These are phyloP conservation scores for Yamadazyma sp. DNA, from an alignment of 805 yeast species.

Conservation along the genomic window DNA sequence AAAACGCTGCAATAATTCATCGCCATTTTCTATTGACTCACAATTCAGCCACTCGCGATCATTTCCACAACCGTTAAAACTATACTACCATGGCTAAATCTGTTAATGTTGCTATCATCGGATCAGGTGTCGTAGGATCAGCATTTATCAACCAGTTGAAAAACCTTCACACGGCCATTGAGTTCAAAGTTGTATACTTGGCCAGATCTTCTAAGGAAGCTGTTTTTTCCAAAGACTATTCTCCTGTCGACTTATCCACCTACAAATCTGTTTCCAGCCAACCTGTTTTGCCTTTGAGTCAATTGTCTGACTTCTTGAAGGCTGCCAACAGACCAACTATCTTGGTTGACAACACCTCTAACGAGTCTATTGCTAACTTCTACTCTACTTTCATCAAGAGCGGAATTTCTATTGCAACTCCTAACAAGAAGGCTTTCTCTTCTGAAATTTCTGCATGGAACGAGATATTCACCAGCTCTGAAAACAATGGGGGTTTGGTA, in stretches of 20 bases:
- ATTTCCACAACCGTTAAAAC: too few relatives aligned
- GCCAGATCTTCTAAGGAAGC: slow-evolving; percentile 72
- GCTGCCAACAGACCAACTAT: slow-evolving; percentile 74
- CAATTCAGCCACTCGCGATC: too few relatives aligned
- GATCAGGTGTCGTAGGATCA: slow-evolving; percentile 94
- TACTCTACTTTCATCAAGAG: slow-evolving; percentile 72
- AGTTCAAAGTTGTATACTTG: slow-evolving; percentile 75
- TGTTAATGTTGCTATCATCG: slow-evolving; percentile 49
- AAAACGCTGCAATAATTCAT: too few relatives aligned
- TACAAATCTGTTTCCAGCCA: slow-evolving; percentile 55
- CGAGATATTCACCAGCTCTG: slow-evolving; percentile 58
- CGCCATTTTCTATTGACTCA: too few relatives aligned
- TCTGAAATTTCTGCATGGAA: slow-evolving; percentile 75
- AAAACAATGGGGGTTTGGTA: slow-evolving; percentile 63
- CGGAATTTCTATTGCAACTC: slow-evolving; percentile 94
- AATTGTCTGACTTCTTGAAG: slow-evolving; percentile 60
- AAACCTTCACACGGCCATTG: slow-evolving; percentile 56
- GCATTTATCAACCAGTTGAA: slow-evolving; percentile 83
- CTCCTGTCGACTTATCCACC: slow-evolving; percentile 62
- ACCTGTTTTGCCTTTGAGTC: slow-evolving; percentile 54
- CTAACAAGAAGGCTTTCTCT: slow-evolving; percentile 97
- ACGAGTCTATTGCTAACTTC: slow-evolving; percentile 67
- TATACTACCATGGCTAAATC: slow-evolving; percentile 20
- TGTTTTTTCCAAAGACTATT: slow-evolving; percentile 63
- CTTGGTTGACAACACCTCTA: slow-evolving; percentile 92